Conservation (phyloP, 2,329 filamentous ascomycete species). For the Trichoderma simmonsii region DNA sequence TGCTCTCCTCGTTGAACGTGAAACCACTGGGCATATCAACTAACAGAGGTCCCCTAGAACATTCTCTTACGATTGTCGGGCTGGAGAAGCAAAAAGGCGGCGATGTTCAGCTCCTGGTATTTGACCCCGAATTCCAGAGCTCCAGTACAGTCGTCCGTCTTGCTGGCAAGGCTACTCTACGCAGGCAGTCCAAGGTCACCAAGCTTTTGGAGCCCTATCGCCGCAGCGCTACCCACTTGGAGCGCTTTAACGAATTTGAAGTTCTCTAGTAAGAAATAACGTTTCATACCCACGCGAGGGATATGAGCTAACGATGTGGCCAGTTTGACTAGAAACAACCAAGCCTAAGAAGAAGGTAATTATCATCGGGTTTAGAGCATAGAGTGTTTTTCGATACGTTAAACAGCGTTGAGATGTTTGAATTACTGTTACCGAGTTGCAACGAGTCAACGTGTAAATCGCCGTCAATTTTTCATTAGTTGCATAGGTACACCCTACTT, state of each 20-base stretch:
- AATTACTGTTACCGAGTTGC: not conserved
- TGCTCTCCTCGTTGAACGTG: constrained; percentile 11
- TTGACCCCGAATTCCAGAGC: constrained; percentile 81
- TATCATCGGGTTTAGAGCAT: not conserved
- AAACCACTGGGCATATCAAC: not conserved
- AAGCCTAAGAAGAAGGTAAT: not conserved
- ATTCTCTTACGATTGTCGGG: constrained; percentile 87
- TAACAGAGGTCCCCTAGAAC: constrained; percentile 49
- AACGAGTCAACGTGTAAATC: not conserved
- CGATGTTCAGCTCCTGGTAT: constrained; percentile 70
- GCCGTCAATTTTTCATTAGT: not conserved
- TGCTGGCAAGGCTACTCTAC: constrained; percentile 45
- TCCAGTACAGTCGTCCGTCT: constrained; percentile 60
- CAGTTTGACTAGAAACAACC: not conserved
- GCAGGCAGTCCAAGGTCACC: constrained; percentile 36
- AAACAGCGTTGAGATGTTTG: not conserved
- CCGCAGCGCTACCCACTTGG: constrained; percentile 63
- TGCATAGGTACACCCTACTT: not conserved
- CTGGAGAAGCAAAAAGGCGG: constrained; percentile 68
- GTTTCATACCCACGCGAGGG: too few relatives aligned
- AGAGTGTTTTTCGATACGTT: not conserved
- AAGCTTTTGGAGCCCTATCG: constrained; percentile 69
- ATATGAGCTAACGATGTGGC: not conserved
- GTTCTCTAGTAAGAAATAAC: constrained; percentile 59
- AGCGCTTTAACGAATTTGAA: constrained; percentile 74